Conservation (phyloP, 2,329 filamentous ascomycete genomes). For the Aspergillus intermedius region DNA sequence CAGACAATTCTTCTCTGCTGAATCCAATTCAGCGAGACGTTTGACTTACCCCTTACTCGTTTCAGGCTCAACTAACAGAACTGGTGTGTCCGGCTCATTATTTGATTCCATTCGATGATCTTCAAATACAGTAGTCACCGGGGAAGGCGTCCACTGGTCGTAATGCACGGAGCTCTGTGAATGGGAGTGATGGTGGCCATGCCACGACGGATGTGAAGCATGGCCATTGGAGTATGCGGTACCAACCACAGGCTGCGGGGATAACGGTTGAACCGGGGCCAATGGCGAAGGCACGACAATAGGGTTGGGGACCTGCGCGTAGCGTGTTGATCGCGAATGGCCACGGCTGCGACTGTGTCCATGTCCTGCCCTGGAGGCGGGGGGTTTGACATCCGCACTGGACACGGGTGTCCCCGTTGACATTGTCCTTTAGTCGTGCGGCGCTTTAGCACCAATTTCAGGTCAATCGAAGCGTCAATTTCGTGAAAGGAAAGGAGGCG, state of each 20-base stretch:
- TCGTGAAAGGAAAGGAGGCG: constrained; percentile 5
- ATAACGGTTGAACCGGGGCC: constrained; percentile 12
- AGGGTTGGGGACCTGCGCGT: constrained; percentile 22
- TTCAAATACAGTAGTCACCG: neutral
- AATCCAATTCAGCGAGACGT: neutral
- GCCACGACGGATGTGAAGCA: constrained; percentile 17
- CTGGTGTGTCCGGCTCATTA: neutral
- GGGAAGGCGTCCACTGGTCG: neutral
- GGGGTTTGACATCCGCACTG: constrained; percentile 22
- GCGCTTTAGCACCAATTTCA: neutral
- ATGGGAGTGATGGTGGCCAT: constrained; percentile 32
- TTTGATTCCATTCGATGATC: neutral
- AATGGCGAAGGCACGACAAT: constrained; percentile 16
- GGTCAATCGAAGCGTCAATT: neutral
- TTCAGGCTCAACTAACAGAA: neutral
- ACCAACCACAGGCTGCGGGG: constrained; percentile 11
- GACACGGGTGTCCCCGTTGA: constrained; percentile 26
- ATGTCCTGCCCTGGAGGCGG: constrained; percentile 19
- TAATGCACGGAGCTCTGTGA: constrained; percentile 21
- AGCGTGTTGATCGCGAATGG: constrained; percentile 29
- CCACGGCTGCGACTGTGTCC: constrained; percentile 25
- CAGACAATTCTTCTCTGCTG: constrained; percentile 10
- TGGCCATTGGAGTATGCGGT: constrained; percentile 18
- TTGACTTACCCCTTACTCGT: constrained; percentile 11
- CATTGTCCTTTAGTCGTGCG: constrained; percentile 19